Base-by-base conservation (phyloP, 202 grass and related monocot genomes). In the Musa balbisiana region DNA sequence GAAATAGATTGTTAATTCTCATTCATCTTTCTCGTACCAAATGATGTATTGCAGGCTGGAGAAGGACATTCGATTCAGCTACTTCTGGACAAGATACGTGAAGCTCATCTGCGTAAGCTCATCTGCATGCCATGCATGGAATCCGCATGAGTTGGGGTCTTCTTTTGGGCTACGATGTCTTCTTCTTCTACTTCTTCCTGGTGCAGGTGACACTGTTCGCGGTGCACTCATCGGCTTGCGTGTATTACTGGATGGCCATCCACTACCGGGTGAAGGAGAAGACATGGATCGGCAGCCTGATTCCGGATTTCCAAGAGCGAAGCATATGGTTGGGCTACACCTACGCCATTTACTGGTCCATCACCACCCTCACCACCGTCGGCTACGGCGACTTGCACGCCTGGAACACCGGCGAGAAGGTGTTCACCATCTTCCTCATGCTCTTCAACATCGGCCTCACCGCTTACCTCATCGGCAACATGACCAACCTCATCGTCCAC, bases 231-330 rank as follows among this genome's bases (percentile, higher is more conserved):
- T 72, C 89, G 2, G 76, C 78, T 24, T 88, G 89, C 56, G 62
- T 79, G 16, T 83, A 77, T 67, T 74, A 81, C 62, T 87, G 76
- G 79, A 76, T 90, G 69, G 88, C 88, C 10, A 77, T 80, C 66
- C 79, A 87, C 62, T 59, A 82, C 73, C 55, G 62, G 3, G 16
- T 49, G 16, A 74, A 64, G 56, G 67, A 65, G 73, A 19, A 53
- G 2, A 90, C 88, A 11, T 90, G 88, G 88, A 86, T 90, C 71
- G 88, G 88, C 49, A 87, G 82, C 84, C 53, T 69, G 67, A 27
- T 74, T 20, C 54, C 14, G 10, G 79, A 78, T 43, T 85, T 91
- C 83, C 17, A 63, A 19, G 66, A 76, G 3, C 74, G 82, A 17
- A 87, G 82, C 79, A 78, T 90, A 9, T 90, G 88, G 88, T 51